phyloP scores from a whole-genome alignment of 202 grass and related monocot species.

The Panicum virgatum region DNA sequence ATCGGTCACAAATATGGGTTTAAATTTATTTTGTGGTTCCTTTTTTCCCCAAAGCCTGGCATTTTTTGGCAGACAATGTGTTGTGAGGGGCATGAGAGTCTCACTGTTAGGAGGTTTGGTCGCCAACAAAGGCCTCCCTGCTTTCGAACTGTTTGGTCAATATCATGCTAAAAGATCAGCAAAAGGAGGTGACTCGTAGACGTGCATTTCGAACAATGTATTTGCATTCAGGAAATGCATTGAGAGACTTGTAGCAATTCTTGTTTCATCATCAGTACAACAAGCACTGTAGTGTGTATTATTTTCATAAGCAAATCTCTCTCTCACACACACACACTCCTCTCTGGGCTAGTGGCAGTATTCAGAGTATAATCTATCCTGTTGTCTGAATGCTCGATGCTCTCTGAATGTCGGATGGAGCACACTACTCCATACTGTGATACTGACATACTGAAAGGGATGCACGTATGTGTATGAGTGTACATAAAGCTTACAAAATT shows the following conservation, averaged over 20 bases:
- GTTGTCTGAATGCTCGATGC: neutral
- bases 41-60: neutral
- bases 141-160: conserved; percentile 39
- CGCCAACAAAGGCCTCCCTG: conserved; percentile 35
- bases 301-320: neutral
- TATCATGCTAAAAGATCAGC: conserved; percentile 36
- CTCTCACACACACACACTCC: neutral
- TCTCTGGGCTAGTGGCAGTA: neutral
- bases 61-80: neutral
- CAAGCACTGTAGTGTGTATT: neutral
- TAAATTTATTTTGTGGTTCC: neutral
- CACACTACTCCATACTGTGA: neutral
- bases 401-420: neutral
- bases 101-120: conserved; percentile 42
- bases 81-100: conserved; percentile 4
- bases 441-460: too few relatives aligned
- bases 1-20: neutral
- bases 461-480: neutral
- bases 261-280: neutral
- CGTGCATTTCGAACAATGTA: neutral
- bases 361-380: neutral
- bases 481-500: conserved; percentile 6
- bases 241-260: neutral
- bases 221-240: neutral
- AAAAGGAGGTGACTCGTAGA: too few relatives aligned